A percentile compares a stretch with the other conserved stretches of the same genome.
phyloP scores from a whole-genome alignment of 2,329 filamentous ascomycete genomes.

The Paramyrothecium sp. region DNA sequence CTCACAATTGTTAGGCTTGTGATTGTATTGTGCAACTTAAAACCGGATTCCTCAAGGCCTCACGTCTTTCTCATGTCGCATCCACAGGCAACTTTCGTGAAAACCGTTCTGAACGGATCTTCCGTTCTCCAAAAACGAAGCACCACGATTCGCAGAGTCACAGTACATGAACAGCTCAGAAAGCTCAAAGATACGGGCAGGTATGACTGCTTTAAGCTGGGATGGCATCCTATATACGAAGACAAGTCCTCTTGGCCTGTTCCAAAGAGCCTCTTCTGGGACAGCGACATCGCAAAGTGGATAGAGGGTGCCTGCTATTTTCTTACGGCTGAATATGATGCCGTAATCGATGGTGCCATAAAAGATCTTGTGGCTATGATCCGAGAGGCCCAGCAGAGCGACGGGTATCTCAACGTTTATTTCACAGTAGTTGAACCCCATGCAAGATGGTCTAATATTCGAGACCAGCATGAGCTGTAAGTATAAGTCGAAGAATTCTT shows the following conservation, averaged over 20 bases:
- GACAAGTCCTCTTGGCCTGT: conserved; percentile 52
- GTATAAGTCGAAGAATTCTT: conserved; percentile 9
- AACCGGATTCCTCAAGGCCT: too few relatives aligned
- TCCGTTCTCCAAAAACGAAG: conserved; percentile 33
- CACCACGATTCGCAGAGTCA: conserved; percentile 30
- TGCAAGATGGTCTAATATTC: conserved; percentile 55
- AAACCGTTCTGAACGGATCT: conserved; percentile 32
- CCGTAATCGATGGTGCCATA: not conserved
- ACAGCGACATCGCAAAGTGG: conserved; percentile 55
- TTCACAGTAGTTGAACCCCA: conserved; percentile 58
- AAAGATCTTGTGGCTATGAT: conserved; percentile 58
- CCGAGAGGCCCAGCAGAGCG: conserved; percentile 50
- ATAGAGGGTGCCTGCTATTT: conserved; percentile 63
- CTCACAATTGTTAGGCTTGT: too few relatives aligned
- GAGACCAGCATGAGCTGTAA: conserved; percentile 62
- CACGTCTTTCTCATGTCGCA: conserved; percentile 20
- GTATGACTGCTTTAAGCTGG: conserved; percentile 56
- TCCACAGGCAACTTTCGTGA: conserved; percentile 31
- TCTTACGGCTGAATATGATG: conserved; percentile 20
- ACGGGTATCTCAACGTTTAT: conserved; percentile 64
- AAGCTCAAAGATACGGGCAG: conserved; percentile 53
- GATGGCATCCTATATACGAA: conserved; percentile 54
- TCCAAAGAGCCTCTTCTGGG: conserved; percentile 60
- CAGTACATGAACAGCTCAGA: conserved; percentile 49
- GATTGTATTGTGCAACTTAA: too few relatives aligned